phyloP scores from a whole-genome alignment of 2,329 filamentous ascomycete species.

The Remersonia thermophila region DNA sequence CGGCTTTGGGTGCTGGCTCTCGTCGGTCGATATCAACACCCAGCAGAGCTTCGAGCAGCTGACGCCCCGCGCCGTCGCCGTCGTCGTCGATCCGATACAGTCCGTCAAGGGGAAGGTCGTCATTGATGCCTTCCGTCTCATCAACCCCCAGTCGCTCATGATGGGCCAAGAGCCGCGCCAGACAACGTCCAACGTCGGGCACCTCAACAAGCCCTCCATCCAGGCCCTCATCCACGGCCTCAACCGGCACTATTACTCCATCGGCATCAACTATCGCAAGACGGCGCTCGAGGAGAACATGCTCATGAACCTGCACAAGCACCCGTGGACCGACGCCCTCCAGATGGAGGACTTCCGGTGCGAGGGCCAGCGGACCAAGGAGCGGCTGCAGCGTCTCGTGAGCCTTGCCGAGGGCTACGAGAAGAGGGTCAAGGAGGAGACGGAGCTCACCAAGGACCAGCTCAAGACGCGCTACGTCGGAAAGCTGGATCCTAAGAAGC shows the following conservation, averaged over 20 bases:
- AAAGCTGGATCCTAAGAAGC: constrained; percentile 98
- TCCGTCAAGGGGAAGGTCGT: constrained; percentile 99
- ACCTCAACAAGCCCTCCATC: constrained; percentile 99
- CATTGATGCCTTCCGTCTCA: constrained; percentile 96
- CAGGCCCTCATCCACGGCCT: constrained; percentile 96
- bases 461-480: constrained; percentile 98
- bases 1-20: constrained; percentile 98
- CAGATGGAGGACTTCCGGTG: constrained; percentile 92
- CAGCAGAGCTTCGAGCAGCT: constrained; percentile 99
- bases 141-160: constrained; percentile 95
- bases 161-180: constrained; percentile 95
- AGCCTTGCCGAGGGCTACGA: constrained; percentile 89
- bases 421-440: constrained; percentile 98
- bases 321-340: constrained; percentile 95
- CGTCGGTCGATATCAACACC: constrained; percentile 97
- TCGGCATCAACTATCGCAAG: constrained; percentile 96
- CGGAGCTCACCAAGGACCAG: constrained; percentile 91
- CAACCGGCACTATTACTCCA: constrained; percentile 98
- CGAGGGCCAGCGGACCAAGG: constrained; percentile 76
- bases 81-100: constrained; percentile 96
- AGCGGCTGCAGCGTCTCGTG: constrained; percentile 77
- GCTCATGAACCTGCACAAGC: constrained; percentile 99
- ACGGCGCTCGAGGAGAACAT: constrained; percentile 97
- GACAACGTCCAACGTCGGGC: constrained; percentile 93
- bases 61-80: constrained; percentile 88